phyloP scores from a whole-genome alignment of 257 asterid species.

The Fraxinus anomala region DNA sequence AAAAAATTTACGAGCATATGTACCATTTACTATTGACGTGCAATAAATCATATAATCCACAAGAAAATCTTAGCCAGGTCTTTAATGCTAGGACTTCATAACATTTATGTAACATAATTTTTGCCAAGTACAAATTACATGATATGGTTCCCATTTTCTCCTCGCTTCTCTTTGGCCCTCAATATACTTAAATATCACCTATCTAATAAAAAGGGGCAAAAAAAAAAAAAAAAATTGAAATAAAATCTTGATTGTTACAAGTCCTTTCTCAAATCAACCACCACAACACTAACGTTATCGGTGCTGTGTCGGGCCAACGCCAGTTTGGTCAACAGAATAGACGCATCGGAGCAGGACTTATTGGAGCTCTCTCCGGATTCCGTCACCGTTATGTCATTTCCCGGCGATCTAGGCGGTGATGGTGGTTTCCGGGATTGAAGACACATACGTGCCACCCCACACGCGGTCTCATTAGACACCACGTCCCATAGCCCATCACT shows the following conservation, averaged over 20 bases:
- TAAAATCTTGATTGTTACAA: neutral
- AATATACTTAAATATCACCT: neutral
- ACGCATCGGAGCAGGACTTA: conserved; percentile 87
- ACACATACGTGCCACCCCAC: conserved; percentile 92
- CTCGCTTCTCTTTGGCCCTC: neutral
- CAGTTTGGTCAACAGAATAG: conserved; percentile 81
- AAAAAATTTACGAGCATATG: no score
- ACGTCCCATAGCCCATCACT: conserved; percentile 98
- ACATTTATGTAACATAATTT: neutral
- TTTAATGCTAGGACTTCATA: neutral
- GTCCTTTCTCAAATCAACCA: conserved; percentile 66
- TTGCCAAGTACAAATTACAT: neutral
- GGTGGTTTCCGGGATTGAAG: conserved; percentile 51
- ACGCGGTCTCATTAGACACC: conserved; percentile 85
- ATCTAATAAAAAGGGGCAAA: no score
- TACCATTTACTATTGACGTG: no score
- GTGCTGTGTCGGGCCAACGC: conserved; percentile 86
- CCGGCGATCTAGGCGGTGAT: conserved; percentile 59
- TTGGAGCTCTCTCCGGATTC: conserved; percentile 69
- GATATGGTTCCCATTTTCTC: neutral
- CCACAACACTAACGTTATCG: conserved; percentile 87
- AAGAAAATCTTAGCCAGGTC: neutral
- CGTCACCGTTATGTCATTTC: conserved; percentile 37
- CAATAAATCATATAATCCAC: no score
- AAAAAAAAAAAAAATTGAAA: neutral